Percentiles rank a stretch among this genome's conserved stretches.
These are phyloP conservation scores for Prunus mongolica DNA, from an alignment of 306 rosid genomes.

Conservation along the genomic window DNA sequence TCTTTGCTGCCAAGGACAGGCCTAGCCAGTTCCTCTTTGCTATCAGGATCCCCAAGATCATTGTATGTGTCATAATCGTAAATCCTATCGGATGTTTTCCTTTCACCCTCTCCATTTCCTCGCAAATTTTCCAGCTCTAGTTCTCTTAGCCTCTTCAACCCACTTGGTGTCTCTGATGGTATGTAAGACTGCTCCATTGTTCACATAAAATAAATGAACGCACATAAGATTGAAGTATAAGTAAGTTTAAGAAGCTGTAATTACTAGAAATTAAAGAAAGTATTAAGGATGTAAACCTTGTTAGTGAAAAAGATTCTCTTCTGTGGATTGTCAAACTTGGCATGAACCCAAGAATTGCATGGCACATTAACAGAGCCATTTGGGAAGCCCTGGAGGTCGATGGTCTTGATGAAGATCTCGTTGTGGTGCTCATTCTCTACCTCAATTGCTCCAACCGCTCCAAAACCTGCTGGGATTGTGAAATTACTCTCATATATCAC, in stretches of 20 bases:
- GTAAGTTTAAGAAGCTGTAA: not conserved
- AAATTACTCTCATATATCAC: slow-evolving; percentile 48
- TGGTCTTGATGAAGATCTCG: slow-evolving; percentile 60
- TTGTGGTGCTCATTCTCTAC: slow-evolving; percentile 71
- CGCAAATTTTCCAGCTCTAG: slow-evolving; percentile 33
- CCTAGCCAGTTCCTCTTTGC: slow-evolving; percentile 20
- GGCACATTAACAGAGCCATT: slow-evolving; percentile 27
- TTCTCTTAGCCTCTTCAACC: slow-evolving; percentile 46
- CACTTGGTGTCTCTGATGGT: slow-evolving; percentile 65
- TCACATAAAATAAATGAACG: not conserved
- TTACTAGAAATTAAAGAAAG: not conserved
- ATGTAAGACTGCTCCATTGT: slow-evolving; percentile 45
- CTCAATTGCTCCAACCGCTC: slow-evolving; percentile 56
- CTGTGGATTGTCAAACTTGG: slow-evolving; percentile 46
- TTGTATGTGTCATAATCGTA: slow-evolving; percentile 75
- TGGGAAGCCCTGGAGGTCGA: slow-evolving; percentile 35
- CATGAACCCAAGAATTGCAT: slow-evolving; percentile 68
- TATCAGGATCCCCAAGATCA: slow-evolving; percentile 64
- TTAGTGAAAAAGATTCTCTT: slow-evolving; percentile 58
- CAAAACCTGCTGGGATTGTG: slow-evolving; percentile 50
- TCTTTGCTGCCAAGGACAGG: slow-evolving; percentile 59
- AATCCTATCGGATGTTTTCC: slow-evolving; percentile 40
- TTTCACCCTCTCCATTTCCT: slow-evolving; percentile 57
- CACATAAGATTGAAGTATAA: not conserved
- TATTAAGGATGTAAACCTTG: slow-evolving; percentile 36